Conservation (phyloP, 768 basidiomycete genomes). For the Naganishia vaughanmartiniae region DNA sequence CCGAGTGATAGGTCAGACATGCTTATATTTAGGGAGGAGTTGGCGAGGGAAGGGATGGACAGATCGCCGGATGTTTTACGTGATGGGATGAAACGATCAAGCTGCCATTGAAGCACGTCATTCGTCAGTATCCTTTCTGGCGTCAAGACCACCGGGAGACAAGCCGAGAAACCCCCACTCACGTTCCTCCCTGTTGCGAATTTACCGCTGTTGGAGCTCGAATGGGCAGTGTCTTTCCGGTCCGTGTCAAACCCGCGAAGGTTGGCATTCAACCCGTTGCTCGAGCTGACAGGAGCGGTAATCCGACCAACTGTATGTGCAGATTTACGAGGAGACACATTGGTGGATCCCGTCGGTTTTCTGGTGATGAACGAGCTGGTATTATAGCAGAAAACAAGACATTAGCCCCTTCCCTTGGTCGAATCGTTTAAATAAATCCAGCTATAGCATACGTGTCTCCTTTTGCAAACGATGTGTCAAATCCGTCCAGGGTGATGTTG, state of each 20-base stretch:
- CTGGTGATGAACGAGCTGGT: slow-evolving; percentile 31
- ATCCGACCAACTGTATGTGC: not conserved
- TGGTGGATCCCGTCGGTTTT: slow-evolving; percentile 3
- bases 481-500: slow-evolving; percentile 21
- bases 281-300: not conserved
- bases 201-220: slow-evolving; percentile 19
- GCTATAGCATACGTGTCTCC: slow-evolving; percentile 17
- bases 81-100: slow-evolving; percentile 33
- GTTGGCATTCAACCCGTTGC: slow-evolving; percentile 20
- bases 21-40: slow-evolving; percentile 5
- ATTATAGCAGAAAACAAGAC: not conserved
- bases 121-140: not conserved
- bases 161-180: not conserved
- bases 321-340: slow-evolving; percentile 23
- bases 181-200: slow-evolving; percentile 29
- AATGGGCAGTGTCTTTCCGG: slow-evolving; percentile 10
- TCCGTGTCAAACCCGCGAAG: slow-evolving; percentile 10
- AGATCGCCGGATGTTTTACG: slow-evolving; percentile 29
- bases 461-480: slow-evolving; percentile 7
- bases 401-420: not conserved
- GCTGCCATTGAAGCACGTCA: slow-evolving; percentile 4
- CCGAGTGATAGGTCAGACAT: slow-evolving; percentile 40
- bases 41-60: slow-evolving; percentile 33
- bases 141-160: not conserved
- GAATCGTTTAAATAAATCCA: not conserved